Evolutionary conservation across 2,329 filamentous ascomycete species (phyloP), one percentile per base, ranked within the genome.

Genomic region (Coleophoma cylindrospora): DNA sequence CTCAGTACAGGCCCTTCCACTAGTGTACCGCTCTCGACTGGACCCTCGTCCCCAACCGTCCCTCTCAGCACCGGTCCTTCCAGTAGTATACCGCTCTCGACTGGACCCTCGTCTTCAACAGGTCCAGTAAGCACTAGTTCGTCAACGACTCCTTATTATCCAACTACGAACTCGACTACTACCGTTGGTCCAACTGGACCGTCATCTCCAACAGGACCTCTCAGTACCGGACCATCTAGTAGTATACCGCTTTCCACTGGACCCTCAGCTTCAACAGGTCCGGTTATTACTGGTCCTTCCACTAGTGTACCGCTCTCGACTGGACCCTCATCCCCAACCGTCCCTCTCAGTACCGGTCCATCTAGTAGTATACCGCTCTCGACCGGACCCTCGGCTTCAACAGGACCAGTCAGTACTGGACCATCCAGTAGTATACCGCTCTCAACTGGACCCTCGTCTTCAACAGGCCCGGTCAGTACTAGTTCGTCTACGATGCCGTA

Each of bases 261-360:
- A 17, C 15, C 37, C 15, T 27, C 14, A 6, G 34, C 45, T 9
- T 41, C 45, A 5, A 27, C 27, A 46, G 40, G 8, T 45, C 43
- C 32, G 43, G 43, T 44, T 4, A 45, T 2, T 4, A n/a, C 34
- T 37, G 34, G 48, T 13, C 50, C 53, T 12, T 54, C 50, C 11
- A 40, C 41, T n/a, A 40, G 53, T 41, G 47, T 45, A 43, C 44
- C 43, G 37, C 40, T 21, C 33, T 17, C 38, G 12, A 40, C 40
- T 13, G 37, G 17, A 41, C 17, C 15, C 2, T 40, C 9, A 40
- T 19, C 37, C 13, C 13, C 9, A 3, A 40, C 13, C 9, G 19
- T 40, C 14, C 37, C 37, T 40, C 13, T 21, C 11, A 19, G 17
- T 15, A 22, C 41, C 9, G 4, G 11, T 27, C 13, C 41, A 33